Conservation (phyloP, 1,284 basidiomycete genomes). For the Mycena sp. region DNA sequence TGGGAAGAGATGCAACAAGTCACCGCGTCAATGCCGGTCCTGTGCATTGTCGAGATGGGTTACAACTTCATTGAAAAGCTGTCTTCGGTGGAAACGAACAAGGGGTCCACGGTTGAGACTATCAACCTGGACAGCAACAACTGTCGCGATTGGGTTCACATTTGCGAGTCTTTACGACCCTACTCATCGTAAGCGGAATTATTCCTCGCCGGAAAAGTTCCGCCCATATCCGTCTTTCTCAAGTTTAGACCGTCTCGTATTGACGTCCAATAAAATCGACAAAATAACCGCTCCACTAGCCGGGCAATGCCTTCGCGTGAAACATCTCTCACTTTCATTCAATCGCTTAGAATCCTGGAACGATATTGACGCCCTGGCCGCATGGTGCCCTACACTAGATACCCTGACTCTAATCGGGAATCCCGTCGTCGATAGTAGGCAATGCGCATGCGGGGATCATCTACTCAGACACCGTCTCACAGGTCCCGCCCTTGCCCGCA, state of each 20-base stretch:
- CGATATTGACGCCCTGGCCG: slow-evolving; percentile 74
- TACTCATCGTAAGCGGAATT: slow-evolving; percentile 59
- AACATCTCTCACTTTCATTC: slow-evolving; percentile 70
- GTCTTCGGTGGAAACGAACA: slow-evolving; percentile 30
- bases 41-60: slow-evolving; percentile 80
- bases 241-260: slow-evolving; percentile 61
- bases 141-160: slow-evolving; percentile 67
- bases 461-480: slow-evolving; percentile 29
- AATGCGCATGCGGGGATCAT: slow-evolving; percentile 25
- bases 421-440: slow-evolving; percentile 64
- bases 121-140: slow-evolving; percentile 84
- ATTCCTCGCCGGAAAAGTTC: not conserved
- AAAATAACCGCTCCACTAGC: slow-evolving; percentile 55
- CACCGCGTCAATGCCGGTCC: slow-evolving; percentile 63
- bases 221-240: slow-evolving; percentile 28
- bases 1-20: slow-evolving; percentile 76
- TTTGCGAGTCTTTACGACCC: slow-evolving; percentile 55
- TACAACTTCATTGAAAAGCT: slow-evolving; percentile 70
- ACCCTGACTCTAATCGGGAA: slow-evolving; percentile 69
- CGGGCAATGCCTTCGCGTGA: slow-evolving; percentile 48
- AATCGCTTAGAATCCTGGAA: slow-evolving; percentile 74
- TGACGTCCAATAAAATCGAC: slow-evolving; percentile 72
- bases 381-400: slow-evolving; percentile 72
- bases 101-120: slow-evolving; percentile 51
- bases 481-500: slow-evolving; percentile 52